phyloP scores from a whole-genome alignment of 805 yeast genomes.

The Wickerhamiella shivajii region DNA sequence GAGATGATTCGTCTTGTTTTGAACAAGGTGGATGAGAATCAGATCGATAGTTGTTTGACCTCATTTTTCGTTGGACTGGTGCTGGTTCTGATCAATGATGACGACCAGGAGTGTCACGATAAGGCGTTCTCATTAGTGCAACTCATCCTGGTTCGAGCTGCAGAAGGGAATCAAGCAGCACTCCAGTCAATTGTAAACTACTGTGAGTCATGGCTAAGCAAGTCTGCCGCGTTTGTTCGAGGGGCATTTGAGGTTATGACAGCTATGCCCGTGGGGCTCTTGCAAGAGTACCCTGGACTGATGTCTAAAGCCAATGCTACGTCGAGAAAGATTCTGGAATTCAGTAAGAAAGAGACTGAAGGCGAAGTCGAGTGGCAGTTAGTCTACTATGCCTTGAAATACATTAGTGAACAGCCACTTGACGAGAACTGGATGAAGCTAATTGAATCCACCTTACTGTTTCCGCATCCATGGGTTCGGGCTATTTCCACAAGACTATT shows the following conservation, averaged over 20 bases:
- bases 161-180: not conserved
- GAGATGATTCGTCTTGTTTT: conserved; percentile 65
- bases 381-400: conserved; percentile 47
- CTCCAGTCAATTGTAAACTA: conserved; percentile 11
- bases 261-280: conserved; percentile 8
- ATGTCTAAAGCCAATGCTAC: conserved; percentile 3
- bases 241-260: conserved; percentile 17
- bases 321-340: conserved; percentile 1
- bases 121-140: conserved; percentile 54
- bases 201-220: conserved; percentile 14
- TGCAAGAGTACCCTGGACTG: conserved; percentile 4
- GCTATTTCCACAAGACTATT: conserved; percentile 46
- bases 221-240: conserved; percentile 13
- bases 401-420: conserved; percentile 25
- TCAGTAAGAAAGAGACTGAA: conserved; percentile 22
- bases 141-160: conserved; percentile 21
- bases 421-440: conserved; percentile 29
- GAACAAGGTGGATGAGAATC: conserved; percentile 38
- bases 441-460: conserved; percentile 44
- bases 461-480: conserved; percentile 89
- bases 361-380: conserved; percentile 57
- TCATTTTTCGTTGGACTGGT: conserved; percentile 77
- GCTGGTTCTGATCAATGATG: conserved; percentile 64
- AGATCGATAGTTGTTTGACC: conserved; percentile 33
- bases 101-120: conserved; percentile 64